Percentiles rank a stretch among this genome's conserved stretches.
Evolutionary conservation across 495 filamentous ascomycete species (phyloP).

Genomic region (Cladorrhinum samala): DNA sequence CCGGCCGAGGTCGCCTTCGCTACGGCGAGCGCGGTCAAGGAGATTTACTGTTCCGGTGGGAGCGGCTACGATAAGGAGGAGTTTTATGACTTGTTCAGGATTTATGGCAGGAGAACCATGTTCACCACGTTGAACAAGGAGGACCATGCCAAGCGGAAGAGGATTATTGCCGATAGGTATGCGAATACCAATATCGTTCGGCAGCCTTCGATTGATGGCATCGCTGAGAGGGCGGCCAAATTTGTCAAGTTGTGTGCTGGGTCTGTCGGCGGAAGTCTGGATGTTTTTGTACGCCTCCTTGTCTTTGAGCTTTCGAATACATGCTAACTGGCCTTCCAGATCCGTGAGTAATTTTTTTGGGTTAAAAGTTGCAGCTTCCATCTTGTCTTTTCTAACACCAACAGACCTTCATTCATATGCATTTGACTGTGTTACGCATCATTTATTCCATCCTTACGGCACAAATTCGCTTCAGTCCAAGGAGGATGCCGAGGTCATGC

Average conservation of each 20-base stretch:
- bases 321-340: neutral
- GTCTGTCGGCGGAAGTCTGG: constrained; percentile 39
- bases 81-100: constrained; percentile 57
- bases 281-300: constrained; percentile 49
- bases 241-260: constrained; percentile 47
- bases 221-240: constrained; percentile 45
- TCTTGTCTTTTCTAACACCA: neutral
- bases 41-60: constrained; percentile 59
- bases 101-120: constrained; percentile 55
- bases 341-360: constrained; percentile 14
- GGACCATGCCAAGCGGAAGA: constrained; percentile 51
- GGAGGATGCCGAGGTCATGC: constrained; percentile 55
- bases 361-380: neutral
- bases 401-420: constrained; percentile 53
- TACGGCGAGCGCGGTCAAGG: constrained; percentile 51
- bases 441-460: constrained; percentile 57
- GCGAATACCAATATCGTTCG: constrained; percentile 60
- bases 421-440: constrained; percentile 59
- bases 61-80: constrained; percentile 66
- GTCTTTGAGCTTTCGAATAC: neutral
- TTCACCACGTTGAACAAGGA: constrained; percentile 54
- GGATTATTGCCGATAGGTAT: constrained; percentile 57
- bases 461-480: constrained; percentile 46
- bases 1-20: constrained; percentile 60
- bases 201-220: constrained; percentile 44